Conservation (phyloP, 345 rosid genomes). For the Boechera stricta region DNA sequence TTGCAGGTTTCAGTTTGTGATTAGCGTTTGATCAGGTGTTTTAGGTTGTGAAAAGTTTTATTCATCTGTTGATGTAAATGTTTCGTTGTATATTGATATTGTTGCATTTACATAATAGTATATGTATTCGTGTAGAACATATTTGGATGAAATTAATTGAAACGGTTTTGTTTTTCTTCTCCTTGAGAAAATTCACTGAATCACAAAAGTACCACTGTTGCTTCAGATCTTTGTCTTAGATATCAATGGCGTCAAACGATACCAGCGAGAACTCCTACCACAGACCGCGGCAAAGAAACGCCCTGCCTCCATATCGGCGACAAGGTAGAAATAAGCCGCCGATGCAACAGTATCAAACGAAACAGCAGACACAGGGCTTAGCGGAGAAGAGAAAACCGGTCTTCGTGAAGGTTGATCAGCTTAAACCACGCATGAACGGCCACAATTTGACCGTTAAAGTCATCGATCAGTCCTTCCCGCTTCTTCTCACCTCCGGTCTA, state of each 20-base stretch:
- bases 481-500: too few relatives aligned
- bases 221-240: not conserved
- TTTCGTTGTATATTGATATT: constrained; percentile 32
- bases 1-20: constrained; percentile 42
- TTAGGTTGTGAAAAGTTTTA: constrained; percentile 23
- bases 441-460: too few relatives aligned
- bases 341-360: too few relatives aligned
- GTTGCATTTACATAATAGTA: constrained; percentile 19
- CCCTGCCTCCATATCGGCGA: too few relatives aligned
- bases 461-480: too few relatives aligned
- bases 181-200: not conserved
- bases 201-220: not conserved
- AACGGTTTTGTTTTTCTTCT: not conserved
- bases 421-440: too few relatives aligned
- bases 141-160: not conserved
- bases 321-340: too few relatives aligned
- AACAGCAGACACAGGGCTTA: too few relatives aligned
- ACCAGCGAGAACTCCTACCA: too few relatives aligned
- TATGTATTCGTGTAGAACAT: not conserved
- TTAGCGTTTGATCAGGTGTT: constrained; percentile 37
- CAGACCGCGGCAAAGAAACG: too few relatives aligned
- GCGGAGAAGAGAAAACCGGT: too few relatives aligned
- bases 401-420: too few relatives aligned
- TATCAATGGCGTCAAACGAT: not conserved
- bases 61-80: constrained; percentile 40